phyloP scores from a whole-genome alignment of 2,329 filamentous ascomycete genomes.

The Scedosporium boydii region DNA sequence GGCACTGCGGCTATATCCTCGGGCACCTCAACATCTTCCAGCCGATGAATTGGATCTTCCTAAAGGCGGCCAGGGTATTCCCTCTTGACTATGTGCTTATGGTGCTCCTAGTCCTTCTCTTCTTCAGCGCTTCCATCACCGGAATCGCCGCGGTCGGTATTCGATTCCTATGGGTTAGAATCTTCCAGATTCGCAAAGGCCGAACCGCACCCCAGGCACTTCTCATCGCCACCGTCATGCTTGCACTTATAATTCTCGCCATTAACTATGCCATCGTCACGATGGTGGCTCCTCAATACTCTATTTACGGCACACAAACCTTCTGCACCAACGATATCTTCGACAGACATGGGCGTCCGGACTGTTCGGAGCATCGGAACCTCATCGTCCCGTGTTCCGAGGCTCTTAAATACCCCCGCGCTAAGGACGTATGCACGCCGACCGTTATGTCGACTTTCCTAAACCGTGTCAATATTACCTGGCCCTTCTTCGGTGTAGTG shows the following conservation, averaged over 20 bases:
- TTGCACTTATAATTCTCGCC: conserved; percentile 80
- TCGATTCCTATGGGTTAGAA: conserved; percentile 87
- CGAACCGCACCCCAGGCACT: conserved; percentile 87
- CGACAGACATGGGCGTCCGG: conserved; percentile 41
- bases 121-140: conserved; percentile 81
- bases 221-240: conserved; percentile 79
- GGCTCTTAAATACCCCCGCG: conserved; percentile 57
- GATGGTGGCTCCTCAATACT: conserved; percentile 92
- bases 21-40: conserved; percentile 86
- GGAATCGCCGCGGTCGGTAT: conserved; percentile 84
- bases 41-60: conserved; percentile 83
- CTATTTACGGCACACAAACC: conserved; percentile 87
- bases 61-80: conserved; percentile 73
- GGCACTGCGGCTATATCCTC: conserved; percentile 84
- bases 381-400: conserved; percentile 79
- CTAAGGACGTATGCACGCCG: conserved; percentile 77
- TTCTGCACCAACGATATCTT: conserved; percentile 70
- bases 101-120: conserved; percentile 70
- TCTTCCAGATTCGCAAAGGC: conserved; percentile 85
- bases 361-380: conserved; percentile 63
- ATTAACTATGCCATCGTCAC: conserved; percentile 90
- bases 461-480: conserved; percentile 86
- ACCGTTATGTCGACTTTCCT: conserved; percentile 87
- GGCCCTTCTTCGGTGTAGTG: conserved; percentile 88
- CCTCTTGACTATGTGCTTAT: conserved; percentile 90